phyloP scores from a whole-genome alignment of 805 yeast genomes.

The Saturnispora besseyi region DNA sequence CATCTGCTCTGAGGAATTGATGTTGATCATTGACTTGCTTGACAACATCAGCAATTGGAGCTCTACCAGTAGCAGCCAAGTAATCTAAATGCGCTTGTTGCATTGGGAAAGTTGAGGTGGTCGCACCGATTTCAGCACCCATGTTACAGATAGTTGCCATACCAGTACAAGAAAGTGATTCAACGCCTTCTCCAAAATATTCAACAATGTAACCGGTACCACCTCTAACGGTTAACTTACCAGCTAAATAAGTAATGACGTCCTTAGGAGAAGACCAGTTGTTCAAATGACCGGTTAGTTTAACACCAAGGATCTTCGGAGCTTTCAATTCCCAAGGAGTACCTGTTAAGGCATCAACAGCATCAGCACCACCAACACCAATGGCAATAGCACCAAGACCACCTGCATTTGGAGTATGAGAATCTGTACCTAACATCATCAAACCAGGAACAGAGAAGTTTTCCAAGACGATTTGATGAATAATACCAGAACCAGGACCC shows the following conservation, averaged over 20 bases:
- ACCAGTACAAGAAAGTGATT: conserved; percentile 91
- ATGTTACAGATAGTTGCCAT: conserved; percentile 99
- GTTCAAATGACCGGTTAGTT: conserved; percentile 80
- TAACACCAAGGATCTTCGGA: conserved; percentile 91
- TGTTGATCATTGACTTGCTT: conserved; percentile 50
- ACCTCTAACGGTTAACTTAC: conserved; percentile 92
- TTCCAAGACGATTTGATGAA: conserved; percentile 93
- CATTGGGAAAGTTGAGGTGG: conserved; percentile 96
- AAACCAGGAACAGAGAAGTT: conserved; percentile 98
- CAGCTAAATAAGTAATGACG: conserved; percentile 87
- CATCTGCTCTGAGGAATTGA: conserved; percentile 74
- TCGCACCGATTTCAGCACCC: conserved; percentile 99
- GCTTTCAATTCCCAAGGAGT: conserved; percentile 97
- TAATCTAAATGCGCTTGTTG: conserved; percentile 82
- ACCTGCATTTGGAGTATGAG: conserved; percentile 98
- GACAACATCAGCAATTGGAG: conserved; percentile 77
- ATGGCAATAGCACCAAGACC: conserved; percentile 96
- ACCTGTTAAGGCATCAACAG: conserved; percentile 92
- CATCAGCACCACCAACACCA: conserved; percentile 99
- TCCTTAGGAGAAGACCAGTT: conserved; percentile 99
- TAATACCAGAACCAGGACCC: conserved; percentile 98
- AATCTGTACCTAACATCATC: conserved; percentile 92
- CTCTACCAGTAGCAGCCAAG: conserved; percentile 79
- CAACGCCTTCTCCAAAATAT: conserved; percentile 93
- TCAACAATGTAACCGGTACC: conserved; percentile 97